Conservation (phyloP, 352 stramenopile species). For the Plasmopara muralis region DNA sequence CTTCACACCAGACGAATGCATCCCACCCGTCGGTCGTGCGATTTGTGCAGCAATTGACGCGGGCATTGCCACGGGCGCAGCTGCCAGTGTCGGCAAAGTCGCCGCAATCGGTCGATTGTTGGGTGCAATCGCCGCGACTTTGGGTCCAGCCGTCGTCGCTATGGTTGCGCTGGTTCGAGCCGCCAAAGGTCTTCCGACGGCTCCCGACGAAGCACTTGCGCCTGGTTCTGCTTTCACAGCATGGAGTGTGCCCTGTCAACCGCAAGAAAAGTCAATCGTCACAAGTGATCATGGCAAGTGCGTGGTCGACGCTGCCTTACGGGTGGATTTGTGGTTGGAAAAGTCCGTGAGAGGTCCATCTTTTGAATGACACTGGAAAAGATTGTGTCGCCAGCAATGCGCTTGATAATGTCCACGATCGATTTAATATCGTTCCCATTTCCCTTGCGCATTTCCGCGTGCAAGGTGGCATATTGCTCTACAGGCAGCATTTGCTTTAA, state of each 20-base stretch:
- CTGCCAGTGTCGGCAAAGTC: constrained; percentile 12
- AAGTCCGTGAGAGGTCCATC: constrained; percentile 66
- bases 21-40: constrained; percentile 1
- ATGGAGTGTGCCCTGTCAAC: constrained; percentile 14
- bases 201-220: constrained; percentile 18
- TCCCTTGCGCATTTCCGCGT: constrained; percentile 79
- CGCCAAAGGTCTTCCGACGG: constrained; percentile 21
- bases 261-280: constrained; percentile 1
- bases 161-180: constrained; percentile 11
- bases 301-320: constrained; percentile 1
- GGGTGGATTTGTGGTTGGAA: constrained; percentile 29
- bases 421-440: constrained; percentile 84
- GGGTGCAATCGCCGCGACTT: constrained; percentile 22
- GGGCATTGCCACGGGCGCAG: constrained; percentile 20
- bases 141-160: constrained; percentile 4
- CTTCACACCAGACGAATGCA: constrained; percentile 24
- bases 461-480: constrained; percentile 74
- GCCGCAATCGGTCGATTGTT: constrained; percentile 30
- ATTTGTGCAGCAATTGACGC: constrained; percentile 20
- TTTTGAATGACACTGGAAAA: constrained; percentile 80
- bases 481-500: constrained; percentile 77
- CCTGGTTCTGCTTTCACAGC: constrained; percentile 33
- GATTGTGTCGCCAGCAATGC: constrained; percentile 70
- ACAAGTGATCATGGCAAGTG: background rate
- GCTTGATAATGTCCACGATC: constrained; percentile 86